phyloP scores from a whole-genome alignment of 345 rosid genomes.

The Reutealis trisperma region DNA sequence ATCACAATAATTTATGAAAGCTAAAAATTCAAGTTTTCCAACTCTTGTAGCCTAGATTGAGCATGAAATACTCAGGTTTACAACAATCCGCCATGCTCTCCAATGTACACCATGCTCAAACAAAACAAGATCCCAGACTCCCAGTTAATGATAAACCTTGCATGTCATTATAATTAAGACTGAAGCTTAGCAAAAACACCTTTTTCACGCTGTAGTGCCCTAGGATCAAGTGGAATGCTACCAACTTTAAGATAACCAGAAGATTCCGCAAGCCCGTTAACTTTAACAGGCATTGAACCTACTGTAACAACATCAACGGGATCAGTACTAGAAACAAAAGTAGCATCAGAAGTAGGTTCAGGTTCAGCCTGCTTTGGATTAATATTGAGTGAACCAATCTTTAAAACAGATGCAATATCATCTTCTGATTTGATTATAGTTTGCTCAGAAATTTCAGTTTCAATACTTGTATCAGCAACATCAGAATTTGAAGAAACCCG shows the following conservation, averaged over 20 bases:
- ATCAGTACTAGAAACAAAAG: slow-evolving; percentile 20
- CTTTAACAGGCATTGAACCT: slow-evolving; percentile 74
- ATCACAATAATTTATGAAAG: background rate
- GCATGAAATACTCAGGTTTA: background rate
- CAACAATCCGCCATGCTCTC: slow-evolving; percentile 4
- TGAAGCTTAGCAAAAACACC: slow-evolving; percentile 25
- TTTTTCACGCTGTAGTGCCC: slow-evolving; percentile 38
- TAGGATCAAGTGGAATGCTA: slow-evolving; percentile 63
- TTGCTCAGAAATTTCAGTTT: slow-evolving; percentile 14
- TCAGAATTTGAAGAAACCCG: slow-evolving; percentile 20
- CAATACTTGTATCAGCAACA: slow-evolving; percentile 17
- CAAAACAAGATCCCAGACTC: background rate
- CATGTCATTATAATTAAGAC: slow-evolving; percentile 7
- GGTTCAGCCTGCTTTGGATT: slow-evolving; percentile 34
- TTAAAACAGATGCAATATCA: slow-evolving; percentile 25
- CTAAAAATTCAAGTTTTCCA: background rate
- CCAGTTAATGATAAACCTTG: slow-evolving; percentile 17
- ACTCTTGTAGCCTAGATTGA: background rate
- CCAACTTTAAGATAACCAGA: slow-evolving; percentile 54
- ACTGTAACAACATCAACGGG: slow-evolving; percentile 48
- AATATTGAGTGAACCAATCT: slow-evolving; percentile 39
- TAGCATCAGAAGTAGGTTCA: slow-evolving; percentile 7
- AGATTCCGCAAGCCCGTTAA: slow-evolving; percentile 51
- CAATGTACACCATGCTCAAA: background rate
- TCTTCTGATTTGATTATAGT: slow-evolving; percentile 21